These are phyloP conservation scores for Trichosanthes truncata DNA, from an alignment of 306 rosid genomes.

Conservation along the genomic window DNA sequence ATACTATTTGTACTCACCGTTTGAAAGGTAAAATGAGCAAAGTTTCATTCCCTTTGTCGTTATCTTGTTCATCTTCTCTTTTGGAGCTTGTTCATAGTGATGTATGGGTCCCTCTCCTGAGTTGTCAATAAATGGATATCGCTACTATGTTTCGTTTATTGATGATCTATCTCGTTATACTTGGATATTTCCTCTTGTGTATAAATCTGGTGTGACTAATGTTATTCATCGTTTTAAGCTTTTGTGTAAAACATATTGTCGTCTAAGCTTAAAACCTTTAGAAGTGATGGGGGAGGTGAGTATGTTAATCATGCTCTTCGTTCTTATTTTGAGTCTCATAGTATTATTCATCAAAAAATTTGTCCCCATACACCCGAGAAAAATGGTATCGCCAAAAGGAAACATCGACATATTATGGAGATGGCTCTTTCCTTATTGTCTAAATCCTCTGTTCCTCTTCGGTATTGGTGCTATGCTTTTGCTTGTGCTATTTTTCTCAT, in stretches of 20 bases:
- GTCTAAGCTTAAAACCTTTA: fast-evolving
- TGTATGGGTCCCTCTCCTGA: not conserved
- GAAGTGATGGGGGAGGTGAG: not conserved
- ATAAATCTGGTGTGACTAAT: not conserved
- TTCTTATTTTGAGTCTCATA: not conserved
- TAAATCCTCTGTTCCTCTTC: too few relatives aligned
- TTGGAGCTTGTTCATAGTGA: not conserved
- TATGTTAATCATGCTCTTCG: not conserved
- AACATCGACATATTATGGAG: not conserved
- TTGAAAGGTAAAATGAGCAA: not conserved
- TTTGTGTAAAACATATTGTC: not conserved
- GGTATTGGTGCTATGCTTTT: too few relatives aligned
- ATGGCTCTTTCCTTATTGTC: not conserved
- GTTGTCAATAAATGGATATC: not conserved
- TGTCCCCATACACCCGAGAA: not conserved
- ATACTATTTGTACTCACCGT: not conserved
- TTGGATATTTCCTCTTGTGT: not conserved
- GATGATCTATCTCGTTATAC: not conserved
- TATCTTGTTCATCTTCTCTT: fast-evolving
- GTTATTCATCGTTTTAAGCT: not conserved
- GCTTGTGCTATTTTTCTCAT: too few relatives aligned
- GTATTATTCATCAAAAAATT: not conserved
- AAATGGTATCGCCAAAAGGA: not conserved
- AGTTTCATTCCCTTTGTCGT: not conserved
- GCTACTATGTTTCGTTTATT: not conserved